phyloP scores from a whole-genome alignment of 1,284 basidiomycete species.

The Apiotrichum laibachii region DNA sequence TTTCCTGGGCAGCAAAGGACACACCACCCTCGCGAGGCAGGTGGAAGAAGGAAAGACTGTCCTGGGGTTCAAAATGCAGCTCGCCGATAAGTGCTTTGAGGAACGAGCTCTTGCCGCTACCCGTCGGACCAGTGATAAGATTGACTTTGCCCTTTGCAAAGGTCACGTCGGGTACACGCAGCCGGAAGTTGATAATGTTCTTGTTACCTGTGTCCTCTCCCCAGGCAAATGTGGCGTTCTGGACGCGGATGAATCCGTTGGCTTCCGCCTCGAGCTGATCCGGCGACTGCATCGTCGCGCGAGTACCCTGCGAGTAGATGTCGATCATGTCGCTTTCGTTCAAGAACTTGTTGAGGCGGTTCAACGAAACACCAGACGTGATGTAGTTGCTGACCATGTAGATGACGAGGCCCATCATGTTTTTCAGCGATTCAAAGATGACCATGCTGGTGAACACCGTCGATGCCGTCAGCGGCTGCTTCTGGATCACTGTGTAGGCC shows the following conservation, averaged over 20 bases:
- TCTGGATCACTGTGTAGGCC: conserved; percentile 58
- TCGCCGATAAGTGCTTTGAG: conserved; percentile 57
- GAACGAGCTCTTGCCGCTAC: conserved; percentile 49
- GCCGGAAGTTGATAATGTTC: conserved; percentile 52
- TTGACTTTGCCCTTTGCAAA: conserved; percentile 62
- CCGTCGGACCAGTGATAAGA: conserved; percentile 62
- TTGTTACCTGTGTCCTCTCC: conserved; percentile 28
- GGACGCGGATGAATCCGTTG: conserved; percentile 39
- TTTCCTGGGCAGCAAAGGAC: conserved; percentile 71
- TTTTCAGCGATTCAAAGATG: conserved; percentile 48
- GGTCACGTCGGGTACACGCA: conserved; percentile 57
- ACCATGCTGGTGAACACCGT: conserved; percentile 51
- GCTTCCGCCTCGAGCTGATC: conserved; percentile 38
- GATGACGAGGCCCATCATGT: conserved; percentile 30
- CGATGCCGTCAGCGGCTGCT: conserved; percentile 52
- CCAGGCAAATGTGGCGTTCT: conserved; percentile 48
- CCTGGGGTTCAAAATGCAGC: conserved; percentile 53
- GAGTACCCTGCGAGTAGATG: conserved; percentile 44
- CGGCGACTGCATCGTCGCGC: conserved; percentile 24
- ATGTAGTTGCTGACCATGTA: conserved; percentile 43
- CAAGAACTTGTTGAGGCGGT: conserved; percentile 56
- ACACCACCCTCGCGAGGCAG: conserved; percentile 66
- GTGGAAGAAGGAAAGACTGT: conserved; percentile 62
- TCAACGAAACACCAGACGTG: conserved; percentile 56
- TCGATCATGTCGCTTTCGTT: conserved; percentile 60